Base-by-base conservation (phyloP, 306 rosid species). In the Prunus dulcis region DNA sequence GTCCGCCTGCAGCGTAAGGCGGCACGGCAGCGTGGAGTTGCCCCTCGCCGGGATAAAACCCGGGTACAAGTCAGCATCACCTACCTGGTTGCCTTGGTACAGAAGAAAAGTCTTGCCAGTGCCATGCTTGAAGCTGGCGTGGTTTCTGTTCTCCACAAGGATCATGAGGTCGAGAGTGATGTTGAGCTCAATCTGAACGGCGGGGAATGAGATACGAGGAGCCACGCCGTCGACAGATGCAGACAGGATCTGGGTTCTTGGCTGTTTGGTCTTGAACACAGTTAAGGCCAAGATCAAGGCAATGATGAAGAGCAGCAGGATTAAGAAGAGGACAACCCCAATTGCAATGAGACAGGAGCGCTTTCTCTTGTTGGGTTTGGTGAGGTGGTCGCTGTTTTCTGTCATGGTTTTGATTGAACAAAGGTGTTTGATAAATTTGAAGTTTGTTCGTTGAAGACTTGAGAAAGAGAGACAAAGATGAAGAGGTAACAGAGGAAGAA, bases 41-140 rank as follows among this genome's bases (percentile, higher is more conserved):
- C 86, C 83, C 53, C 56, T 88, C 2, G 93, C 84, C 3, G 90
- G 90, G 69, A 89, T 73, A 14, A 71, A 19, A 19, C 95, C 93
- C 0, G 91, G 82, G 5, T 11, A 66, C 52, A 91, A 50, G 3
- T 80, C 82, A 0, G 87, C 88, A 0, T 89, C 89, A n/a, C 97
- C 97, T 18, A 91, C 81, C 67, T 85, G 78, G 5, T 14, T 66
- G 9, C 84, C 86, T 60, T 28, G 30, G 20, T 89, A 88, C 10
- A 82, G 38, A 64, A 91, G 34, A 5, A 76, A 0, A 67, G 88
- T 88, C 65, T 65, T 86, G 19, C 91, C 97, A 6, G 43, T 67
- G 14, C 25, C 82, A 30, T 89, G 93, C 74, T 80, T 85, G 85
- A 91, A 89, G 62, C 87, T 88, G 11, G 80, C 90, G 2, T 46